Percentiles rank a stretch among this genome's conserved stretches.
Evolutionary conservation across 768 basidiomycete genomes (phyloP).

Genomic region (Leccinellum rugosiceps): DNA sequence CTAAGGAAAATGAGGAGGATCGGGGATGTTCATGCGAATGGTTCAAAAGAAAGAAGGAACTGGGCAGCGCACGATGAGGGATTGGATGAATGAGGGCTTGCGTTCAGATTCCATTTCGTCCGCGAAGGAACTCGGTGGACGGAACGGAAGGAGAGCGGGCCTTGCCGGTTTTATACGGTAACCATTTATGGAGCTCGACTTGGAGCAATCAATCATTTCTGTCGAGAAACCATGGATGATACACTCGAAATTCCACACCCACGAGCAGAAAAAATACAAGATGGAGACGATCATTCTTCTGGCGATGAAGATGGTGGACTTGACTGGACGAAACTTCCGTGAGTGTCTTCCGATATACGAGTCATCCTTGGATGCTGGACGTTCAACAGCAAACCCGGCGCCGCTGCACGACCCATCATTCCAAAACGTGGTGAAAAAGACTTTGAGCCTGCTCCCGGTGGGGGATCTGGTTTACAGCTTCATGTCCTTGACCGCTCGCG

Average conservation of each 20-base stretch:
- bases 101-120: constrained; percentile 26
- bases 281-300: constrained; percentile 47
- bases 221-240: constrained; percentile 52
- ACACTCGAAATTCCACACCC: constrained; percentile 44
- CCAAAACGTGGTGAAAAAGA: constrained; percentile 98
- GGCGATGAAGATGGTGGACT: constrained; percentile 73
- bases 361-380: constrained; percentile 4
- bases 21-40: constrained; percentile 10
- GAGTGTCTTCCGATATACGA: constrained; percentile 15
- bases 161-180: background rate
- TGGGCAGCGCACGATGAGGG: constrained; percentile 40
- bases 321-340: constrained; percentile 84
- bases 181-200: constrained; percentile 13
- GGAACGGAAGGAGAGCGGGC: constrained; percentile 5
- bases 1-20: constrained; percentile 36
- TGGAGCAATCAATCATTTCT: background rate
- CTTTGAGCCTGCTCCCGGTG: constrained; percentile 72
- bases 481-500: constrained; percentile 79
- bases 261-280: constrained; percentile 15
- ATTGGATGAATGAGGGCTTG: constrained; percentile 44
- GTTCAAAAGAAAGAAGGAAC: constrained; percentile 7
- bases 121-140: background rate
- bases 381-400: constrained; percentile 19
- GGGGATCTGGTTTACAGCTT: constrained; percentile 73
- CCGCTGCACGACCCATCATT: constrained; percentile 61